Conservation (phyloP, 73 alveolate species). For the Paraurostyla sp. region DNA sequence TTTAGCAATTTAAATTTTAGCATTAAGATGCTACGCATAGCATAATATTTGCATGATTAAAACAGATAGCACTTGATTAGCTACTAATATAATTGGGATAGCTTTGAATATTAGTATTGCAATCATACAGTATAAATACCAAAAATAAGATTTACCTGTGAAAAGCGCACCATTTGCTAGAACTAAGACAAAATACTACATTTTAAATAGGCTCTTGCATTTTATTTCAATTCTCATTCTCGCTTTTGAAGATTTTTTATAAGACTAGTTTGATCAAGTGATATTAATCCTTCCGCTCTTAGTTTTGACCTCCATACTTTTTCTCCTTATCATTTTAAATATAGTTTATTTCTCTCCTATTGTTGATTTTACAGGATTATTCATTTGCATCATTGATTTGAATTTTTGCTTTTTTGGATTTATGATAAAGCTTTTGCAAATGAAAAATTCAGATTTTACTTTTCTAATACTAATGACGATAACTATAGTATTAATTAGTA, state of each 20-base stretch:
- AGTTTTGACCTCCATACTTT: neutral
- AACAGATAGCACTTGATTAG: neutral
- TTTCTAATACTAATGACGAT: neutral
- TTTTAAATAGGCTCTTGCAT: neutral
- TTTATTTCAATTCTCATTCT: neutral
- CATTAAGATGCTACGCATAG: neutral
- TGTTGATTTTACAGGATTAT: neutral
- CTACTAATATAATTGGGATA: neutral
- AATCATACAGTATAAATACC: neutral
- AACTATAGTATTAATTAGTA: neutral
- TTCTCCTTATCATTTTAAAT: neutral
- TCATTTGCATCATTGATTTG: neutral
- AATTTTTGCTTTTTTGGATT: neutral
- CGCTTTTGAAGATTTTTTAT: neutral
- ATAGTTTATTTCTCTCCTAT: neutral
- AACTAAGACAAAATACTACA: neutral
- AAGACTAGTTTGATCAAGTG: neutral
- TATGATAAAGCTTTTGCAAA: neutral
- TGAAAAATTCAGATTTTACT: neutral
- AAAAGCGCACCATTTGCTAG: neutral
- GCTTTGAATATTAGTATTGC: neutral
- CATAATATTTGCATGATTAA: neutral
- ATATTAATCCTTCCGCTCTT: neutral
- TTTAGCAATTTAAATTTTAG: neutral
- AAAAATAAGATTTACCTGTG: neutral